Conservation (phyloP, 257 asterid genomes). For the Solanum sitiens region DNA sequence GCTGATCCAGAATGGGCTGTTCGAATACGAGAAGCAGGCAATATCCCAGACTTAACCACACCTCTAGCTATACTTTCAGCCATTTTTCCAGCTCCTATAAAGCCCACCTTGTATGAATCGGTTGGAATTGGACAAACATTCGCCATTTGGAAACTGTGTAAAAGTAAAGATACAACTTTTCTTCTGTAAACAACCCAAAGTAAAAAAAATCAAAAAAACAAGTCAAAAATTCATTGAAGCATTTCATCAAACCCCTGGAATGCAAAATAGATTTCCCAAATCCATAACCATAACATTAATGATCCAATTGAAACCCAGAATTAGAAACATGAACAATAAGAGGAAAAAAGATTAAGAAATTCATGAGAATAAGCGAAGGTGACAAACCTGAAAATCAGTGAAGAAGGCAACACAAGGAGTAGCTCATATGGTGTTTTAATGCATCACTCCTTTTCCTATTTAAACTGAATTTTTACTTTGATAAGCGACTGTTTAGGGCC, state of each 20-base stretch:
- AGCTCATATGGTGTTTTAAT: not conserved
- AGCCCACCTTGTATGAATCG: conserved; percentile 73
- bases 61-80: conserved; percentile 97
- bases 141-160: conserved; percentile 23
- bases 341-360: not conserved
- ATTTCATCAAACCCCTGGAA: not conserved
- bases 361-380: not conserved
- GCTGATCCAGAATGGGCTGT: conserved; percentile 60
- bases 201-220: not conserved
- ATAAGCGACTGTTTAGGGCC: not conserved
- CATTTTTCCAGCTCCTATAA: conserved; percentile 93
- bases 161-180: not conserved
- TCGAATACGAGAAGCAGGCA: conserved; percentile 66
- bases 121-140: conserved; percentile 30
- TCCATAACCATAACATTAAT: not conserved
- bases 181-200: not conserved
- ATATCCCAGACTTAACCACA: conserved; percentile 56
- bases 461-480: not conserved
- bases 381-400: not conserved
- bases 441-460: not conserved
- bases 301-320: not conserved
- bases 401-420: not conserved
- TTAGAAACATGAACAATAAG: not conserved
- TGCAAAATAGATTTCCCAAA: not conserved
- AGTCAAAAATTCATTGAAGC: not conserved